phyloP scores from a whole-genome alignment of 192 early-diverging fungal genomes.

The Allomyces macrogynus region DNA sequence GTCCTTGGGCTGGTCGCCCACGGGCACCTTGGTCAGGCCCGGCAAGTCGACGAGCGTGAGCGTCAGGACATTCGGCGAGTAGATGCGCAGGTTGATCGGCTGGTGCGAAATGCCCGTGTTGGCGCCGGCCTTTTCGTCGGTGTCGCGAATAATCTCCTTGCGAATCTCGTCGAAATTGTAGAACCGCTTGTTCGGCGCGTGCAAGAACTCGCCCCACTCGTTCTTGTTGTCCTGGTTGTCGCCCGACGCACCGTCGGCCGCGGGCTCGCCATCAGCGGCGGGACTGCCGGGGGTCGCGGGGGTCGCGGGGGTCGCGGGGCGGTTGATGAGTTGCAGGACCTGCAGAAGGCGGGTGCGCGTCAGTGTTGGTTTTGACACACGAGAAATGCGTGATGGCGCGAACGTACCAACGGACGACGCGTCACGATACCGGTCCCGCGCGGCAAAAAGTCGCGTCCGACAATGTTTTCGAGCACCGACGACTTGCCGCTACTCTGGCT shows the following conservation, averaged over 20 bases:
- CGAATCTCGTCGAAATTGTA: slow-evolving; percentile 91
- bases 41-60: slow-evolving; percentile 97
- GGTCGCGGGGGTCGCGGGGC: slow-evolving; percentile 33
- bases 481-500: slow-evolving; percentile 82
- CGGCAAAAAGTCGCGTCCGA: slow-evolving; percentile 95
- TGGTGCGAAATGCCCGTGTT: slow-evolving; percentile 75
- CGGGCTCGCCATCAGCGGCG: slow-evolving; percentile 19
- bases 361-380: neutral
- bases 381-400: neutral
- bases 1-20: slow-evolving; percentile 97
- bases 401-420: slow-evolving; percentile 66
- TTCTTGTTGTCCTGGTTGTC: slow-evolving; percentile 33
- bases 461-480: slow-evolving; percentile 98
- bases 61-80: slow-evolving; percentile 94
- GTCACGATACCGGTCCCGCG: slow-evolving; percentile 95
- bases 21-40: slow-evolving; percentile 96
- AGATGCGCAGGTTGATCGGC: slow-evolving; percentile 94
- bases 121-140: slow-evolving; percentile 67
- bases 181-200: slow-evolving; percentile 92
- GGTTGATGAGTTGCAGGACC: slow-evolving; percentile 92
- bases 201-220: slow-evolving; percentile 99
- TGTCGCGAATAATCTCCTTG: slow-evolving; percentile 84
- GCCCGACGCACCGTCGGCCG: slow-evolving; percentile 19
- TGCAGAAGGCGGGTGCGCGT: slow-evolving; percentile 2
- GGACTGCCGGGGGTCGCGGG: slow-evolving; percentile 3